Conservation (phyloP, 345 rosid genomes). For the Salix arbutifolia region DNA sequence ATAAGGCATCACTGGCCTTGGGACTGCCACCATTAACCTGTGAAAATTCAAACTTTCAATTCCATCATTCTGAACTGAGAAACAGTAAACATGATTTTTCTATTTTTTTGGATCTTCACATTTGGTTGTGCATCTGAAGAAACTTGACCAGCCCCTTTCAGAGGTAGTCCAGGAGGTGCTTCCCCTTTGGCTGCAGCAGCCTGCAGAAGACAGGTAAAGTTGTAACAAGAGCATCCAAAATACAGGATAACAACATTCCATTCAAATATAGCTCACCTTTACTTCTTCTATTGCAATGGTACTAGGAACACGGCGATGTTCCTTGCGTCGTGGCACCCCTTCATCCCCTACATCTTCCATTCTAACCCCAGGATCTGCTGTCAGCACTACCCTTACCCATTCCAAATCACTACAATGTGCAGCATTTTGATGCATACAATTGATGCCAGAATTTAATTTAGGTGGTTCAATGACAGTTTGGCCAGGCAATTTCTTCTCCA, state of each 20-base stretch:
- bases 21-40: conserved; percentile 79
- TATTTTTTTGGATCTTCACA: conserved; percentile 41
- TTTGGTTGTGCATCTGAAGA: conserved; percentile 82
- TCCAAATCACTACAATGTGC: conserved; percentile 52
- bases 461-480: conserved; percentile 19
- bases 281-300: conserved; percentile 98
- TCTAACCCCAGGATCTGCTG: conserved; percentile 70
- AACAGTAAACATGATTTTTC: conserved; percentile 1
- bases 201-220: conserved; percentile 40
- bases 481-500: conserved; percentile 40
- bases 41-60: conserved; percentile 8
- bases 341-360: conserved; percentile 72
- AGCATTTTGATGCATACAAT: conserved; percentile 15
- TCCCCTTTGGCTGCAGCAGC: conserved; percentile 99
- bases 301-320: conserved; percentile 99
- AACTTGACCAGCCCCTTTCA: conserved; percentile 97
- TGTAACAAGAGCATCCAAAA: conserved; percentile 7
- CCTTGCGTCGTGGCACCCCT: conserved; percentile 63
- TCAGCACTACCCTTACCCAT: conserved; percentile 90
- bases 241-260: neutral
- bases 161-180: conserved; percentile 98
- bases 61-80: conserved; percentile 11
- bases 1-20: conserved; percentile 86
- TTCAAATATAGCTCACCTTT: conserved; percentile 51
- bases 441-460: conserved; percentile 20